phyloP scores from a whole-genome alignment of 1,284 basidiomycete species.

The Ceratobasidium sp. region DNA sequence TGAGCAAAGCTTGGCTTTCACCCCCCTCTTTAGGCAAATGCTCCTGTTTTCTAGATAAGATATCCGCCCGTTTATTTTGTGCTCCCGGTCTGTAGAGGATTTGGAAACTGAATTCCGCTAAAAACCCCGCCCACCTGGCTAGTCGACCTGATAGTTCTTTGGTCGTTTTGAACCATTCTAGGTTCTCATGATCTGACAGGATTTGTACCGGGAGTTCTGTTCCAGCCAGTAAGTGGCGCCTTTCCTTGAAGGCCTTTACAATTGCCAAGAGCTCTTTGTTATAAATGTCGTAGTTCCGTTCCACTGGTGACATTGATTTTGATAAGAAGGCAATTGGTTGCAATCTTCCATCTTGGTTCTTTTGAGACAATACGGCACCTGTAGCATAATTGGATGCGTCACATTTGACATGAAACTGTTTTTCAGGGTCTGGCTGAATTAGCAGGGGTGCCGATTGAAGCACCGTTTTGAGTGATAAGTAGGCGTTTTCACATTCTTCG shows the following conservation, averaged over 20 bases:
- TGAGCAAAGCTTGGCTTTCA: background rate
- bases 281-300: constrained; percentile 7
- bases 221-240: background rate
- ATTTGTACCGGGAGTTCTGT: background rate
- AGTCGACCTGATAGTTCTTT: constrained; percentile 48
- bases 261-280: background rate
- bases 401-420: no score
- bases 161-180: background rate
- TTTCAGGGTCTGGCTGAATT: no score
- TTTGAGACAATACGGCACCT: constrained; percentile 22
- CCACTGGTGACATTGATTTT: background rate
- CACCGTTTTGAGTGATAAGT: no score
- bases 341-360: background rate
- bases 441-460: no score
- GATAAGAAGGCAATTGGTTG: constrained; percentile 13
- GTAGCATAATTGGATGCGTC: constrained; percentile 20
- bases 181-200: constrained; percentile 1
- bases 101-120: no score
- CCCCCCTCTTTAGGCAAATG: background rate
- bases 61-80: no score
- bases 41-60: no score
- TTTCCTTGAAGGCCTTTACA: background rate
- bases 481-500: no score
- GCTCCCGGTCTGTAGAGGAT: no score
- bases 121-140: constrained; percentile 49